Evolutionary conservation across 1,284 basidiomycete genomes (phyloP), one percentile per base, ranked within the genome.

Genomic region (Ceratobasidium sp.): DNA sequence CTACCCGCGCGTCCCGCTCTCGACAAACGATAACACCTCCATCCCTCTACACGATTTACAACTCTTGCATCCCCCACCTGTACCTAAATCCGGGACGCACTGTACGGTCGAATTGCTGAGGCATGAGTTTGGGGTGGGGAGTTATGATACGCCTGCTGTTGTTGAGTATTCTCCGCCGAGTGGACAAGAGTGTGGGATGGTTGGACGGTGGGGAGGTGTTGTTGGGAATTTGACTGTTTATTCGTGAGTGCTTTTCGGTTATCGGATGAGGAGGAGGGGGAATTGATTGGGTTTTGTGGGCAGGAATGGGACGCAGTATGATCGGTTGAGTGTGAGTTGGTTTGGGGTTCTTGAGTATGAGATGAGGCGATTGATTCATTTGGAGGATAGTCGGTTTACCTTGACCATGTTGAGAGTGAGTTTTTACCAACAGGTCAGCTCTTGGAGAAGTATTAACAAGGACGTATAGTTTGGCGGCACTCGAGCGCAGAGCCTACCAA

Each of bases 21-120:
- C 83, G 74, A 86, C 85, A 1, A 81, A 85, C 74, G 84, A 85
- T 79, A 78, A 81, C 10, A 85, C 84, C 7, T 81, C 83, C 13
- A 81, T 84, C 5, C 85, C 85, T 38, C 80, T 85, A 1, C 50
- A 67, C 23, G 66, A 66, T 40, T 42, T 78, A 4, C 77, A 78
- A 44, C 52, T 74, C 3, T 52, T 68, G 26, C 54, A 73, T 66
- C 77, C 77, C 20, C 70, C 77, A 13, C 56, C 61, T 42, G 64
- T 74, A 4, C 70, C 77, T 17, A 52, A 50, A 50, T 20, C 26
- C 38, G 77, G 62, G 3, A 48, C 70, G 33, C 64, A 66, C 56
- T 78, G 77, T 67, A 78, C 77, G 20, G 56, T 78, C 42, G 66
- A 65, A 26, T 64, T 78, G 10, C 46, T 78, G 44, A 74, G 50